Conservation (phyloP, 116 monocot genomes). For the Thalassia testudinum region DNA sequence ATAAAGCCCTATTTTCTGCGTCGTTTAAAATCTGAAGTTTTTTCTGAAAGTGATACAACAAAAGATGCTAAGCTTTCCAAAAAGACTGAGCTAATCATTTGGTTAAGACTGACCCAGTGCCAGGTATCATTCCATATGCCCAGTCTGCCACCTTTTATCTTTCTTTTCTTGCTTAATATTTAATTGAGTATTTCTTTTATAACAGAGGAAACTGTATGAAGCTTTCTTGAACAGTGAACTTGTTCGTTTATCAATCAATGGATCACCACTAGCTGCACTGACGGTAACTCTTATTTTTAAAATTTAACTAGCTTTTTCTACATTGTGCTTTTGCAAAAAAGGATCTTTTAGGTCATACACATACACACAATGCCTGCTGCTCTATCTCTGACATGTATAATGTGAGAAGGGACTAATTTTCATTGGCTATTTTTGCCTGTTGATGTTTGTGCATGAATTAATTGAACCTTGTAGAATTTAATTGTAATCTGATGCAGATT, state of each 20-base stretch:
- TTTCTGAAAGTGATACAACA: conserved; percentile 27
- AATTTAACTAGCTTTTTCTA: too few relatives aligned
- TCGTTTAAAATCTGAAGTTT: conserved; percentile 88
- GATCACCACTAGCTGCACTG: conserved; percentile 85
- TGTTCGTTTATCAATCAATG: conserved; percentile 40
- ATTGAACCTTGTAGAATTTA: too few relatives aligned
- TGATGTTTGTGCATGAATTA: too few relatives aligned
- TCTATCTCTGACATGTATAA: too few relatives aligned
- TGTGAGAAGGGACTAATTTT: too few relatives aligned
- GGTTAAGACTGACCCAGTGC: conserved; percentile 60
- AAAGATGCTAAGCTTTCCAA: conserved; percentile 36
- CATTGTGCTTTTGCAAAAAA: too few relatives aligned
- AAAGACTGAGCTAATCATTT: conserved; percentile 89
- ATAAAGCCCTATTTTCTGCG: conserved; percentile 94
- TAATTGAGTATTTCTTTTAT: background rate
- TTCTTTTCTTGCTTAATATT: background rate
- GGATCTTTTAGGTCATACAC: too few relatives aligned
- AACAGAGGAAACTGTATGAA: conserved; percentile 94
- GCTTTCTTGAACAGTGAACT: conserved; percentile 88
- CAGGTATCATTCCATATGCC: conserved; percentile 34
- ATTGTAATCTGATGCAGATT: conserved; percentile 34
- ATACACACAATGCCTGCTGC: too few relatives aligned
- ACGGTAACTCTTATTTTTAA: conserved; percentile 28
- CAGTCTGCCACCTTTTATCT: background rate
- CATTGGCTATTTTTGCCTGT: too few relatives aligned